These are phyloP conservation scores for Diaporthe capsici DNA, from an alignment of 2,329 filamentous ascomycete genomes.

Conservation along the genomic window DNA sequence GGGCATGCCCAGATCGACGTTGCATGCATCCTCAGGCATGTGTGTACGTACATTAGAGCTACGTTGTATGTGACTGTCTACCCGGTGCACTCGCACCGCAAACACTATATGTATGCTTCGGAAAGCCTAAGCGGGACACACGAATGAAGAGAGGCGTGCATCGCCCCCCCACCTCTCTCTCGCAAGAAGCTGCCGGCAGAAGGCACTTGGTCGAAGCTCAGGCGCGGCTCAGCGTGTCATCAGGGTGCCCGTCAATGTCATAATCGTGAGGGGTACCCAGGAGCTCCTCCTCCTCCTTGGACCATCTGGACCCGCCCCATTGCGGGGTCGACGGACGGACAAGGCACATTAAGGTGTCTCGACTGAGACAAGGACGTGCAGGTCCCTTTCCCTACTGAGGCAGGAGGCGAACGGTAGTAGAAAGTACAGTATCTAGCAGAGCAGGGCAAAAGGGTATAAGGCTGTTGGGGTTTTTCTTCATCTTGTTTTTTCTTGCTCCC, in stretches of 20 bases:
- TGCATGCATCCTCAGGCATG: conserved; percentile 32
- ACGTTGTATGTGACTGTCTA: neutral
- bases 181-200: conserved; percentile 29
- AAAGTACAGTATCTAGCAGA: neutral
- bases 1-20: conserved; percentile 28
- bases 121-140: conserved; percentile 25
- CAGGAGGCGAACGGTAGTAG: conserved; percentile 9
- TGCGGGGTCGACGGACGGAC: conserved; percentile 31
- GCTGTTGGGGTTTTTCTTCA: neutral
- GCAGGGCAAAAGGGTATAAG: conserved; percentile 3
- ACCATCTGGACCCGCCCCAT: conserved; percentile 24
- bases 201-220: conserved; percentile 9
- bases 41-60: conserved; percentile 19
- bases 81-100: neutral
- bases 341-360: conserved; percentile 25
- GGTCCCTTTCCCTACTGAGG: conserved; percentile 11
- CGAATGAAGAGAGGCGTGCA: neutral
- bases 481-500: neutral
- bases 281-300: conserved; percentile 31
- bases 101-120: conserved; percentile 5
- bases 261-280: conserved; percentile 36
- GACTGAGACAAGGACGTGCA: conserved; percentile 35
- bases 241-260: conserved; percentile 33
- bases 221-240: conserved; percentile 24
- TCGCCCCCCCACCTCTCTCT: neutral